Base-by-base conservation (phyloP, 2,329 filamentous ascomycete species). In the Alternaria infectoria region DNA sequence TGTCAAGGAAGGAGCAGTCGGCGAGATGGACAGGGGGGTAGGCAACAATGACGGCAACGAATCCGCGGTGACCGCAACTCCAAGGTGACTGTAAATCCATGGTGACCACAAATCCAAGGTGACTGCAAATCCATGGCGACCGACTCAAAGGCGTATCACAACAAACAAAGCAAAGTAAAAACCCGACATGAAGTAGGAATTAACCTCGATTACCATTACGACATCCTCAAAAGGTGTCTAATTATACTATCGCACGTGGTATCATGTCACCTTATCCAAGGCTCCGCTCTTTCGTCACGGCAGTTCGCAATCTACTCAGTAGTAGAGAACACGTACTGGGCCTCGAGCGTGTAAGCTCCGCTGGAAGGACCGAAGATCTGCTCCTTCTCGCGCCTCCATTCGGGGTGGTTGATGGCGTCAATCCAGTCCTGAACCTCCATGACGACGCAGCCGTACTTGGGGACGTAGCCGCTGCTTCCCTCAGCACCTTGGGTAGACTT, bases 341-440 rank as follows among this genome's bases (percentile, higher is more conserved):
- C 82, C 72, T 84, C 78, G 17, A 84, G 71, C 15, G 79, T 78
- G 65, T 83, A 84, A 11, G 81, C 77, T 6, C 72, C 74, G 66
- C 81, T 79, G 3, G 74, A 79, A 3, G 83, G 83, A 3, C 82
- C 81, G 64, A 82, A 86, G 64, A 86, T 83, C 65, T 86, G 80
- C 74, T 79, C 82, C 69, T 83, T 81, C 50, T 84, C 81, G 59
- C 94, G 87, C 62, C 89, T 89, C 95, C 95, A 97, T 80, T 93
- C 88, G 0, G 94, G 94, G 72, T 96, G 88, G 82, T 97, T 97
- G 82, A 98, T 96, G 25, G 86, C 93, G 77, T 97, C 94, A 75
- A 97, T 97, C 88, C 89, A 97, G 79, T 96, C 93, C 84, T 97
- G 88, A 12, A 96, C 92, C 83, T 97, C 95, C 80, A 97, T 87